Evolutionary conservation across 768 basidiomycete genomes (phyloP).

Genomic region (Crassisporium funariophilum): DNA sequence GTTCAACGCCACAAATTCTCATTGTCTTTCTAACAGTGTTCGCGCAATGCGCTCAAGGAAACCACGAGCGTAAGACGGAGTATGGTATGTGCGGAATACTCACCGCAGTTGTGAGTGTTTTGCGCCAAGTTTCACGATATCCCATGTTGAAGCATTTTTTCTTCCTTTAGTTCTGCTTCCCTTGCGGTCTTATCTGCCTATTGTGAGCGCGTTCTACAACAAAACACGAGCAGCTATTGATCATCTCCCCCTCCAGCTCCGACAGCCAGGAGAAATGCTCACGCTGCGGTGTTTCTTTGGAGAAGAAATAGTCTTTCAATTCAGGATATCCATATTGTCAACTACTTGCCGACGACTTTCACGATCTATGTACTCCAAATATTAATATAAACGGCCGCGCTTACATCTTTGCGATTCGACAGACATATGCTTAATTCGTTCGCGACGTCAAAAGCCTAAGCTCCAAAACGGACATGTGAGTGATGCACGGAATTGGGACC

Average conservation of each 20-base stretch:
- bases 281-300: conserved; percentile 11
- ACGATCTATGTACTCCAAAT: too few species aligned
- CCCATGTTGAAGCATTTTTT: not conserved
- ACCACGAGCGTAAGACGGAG: conserved; percentile 23
- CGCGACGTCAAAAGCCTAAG: too few species aligned
- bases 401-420: too few species aligned
- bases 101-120: conserved; percentile 25
- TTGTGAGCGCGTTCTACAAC: conserved; percentile 11
- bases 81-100: conserved; percentile 28
- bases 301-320: not conserved
- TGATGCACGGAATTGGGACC: too few species aligned
- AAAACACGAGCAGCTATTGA: not conserved
- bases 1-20: not conserved
- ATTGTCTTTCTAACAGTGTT: conserved; percentile 9
- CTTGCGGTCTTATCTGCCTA: conserved; percentile 24
- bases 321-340: not conserved
- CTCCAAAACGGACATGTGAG: too few species aligned
- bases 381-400: too few species aligned
- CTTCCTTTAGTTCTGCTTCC: conserved; percentile 19
- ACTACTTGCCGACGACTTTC: too few species aligned
- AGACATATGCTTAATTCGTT: too few species aligned
- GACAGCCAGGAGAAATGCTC: conserved; percentile 13
- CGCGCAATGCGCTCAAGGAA: conserved; percentile 22
- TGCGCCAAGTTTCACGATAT: not conserved
- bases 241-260: conserved; percentile 1